phyloP scores from a whole-genome alignment of 148 eudicot genomes.

The Cornus florida region DNA sequence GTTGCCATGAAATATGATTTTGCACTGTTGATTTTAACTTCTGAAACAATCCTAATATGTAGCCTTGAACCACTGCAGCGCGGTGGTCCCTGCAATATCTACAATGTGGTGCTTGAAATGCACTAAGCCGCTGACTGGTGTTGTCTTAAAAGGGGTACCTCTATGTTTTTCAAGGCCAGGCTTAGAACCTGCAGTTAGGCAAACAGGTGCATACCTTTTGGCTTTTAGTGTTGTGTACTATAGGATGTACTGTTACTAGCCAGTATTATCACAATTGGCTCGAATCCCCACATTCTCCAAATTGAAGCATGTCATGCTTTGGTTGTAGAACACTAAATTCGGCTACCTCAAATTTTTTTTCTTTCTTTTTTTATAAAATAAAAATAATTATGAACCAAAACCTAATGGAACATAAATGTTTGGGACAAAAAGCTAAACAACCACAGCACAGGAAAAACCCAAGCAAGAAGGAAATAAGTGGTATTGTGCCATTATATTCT shows the following conservation, averaged over 20 bases:
- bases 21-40: background rate
- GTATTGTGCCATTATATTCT: no score
- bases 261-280: background rate
- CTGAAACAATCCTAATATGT: background rate
- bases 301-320: background rate
- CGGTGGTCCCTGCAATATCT: conserved; percentile 2
- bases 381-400: background rate
- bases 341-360: background rate
- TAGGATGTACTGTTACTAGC: background rate
- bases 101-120: background rate
- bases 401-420: no score
- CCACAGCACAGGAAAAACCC: background rate
- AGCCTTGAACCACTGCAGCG: conserved; percentile 1
- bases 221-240: conserved; percentile 4
- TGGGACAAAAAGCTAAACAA: background rate
- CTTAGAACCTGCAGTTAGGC: background rate
- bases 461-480: no score
- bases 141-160: background rate
- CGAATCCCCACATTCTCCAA: background rate
- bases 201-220: conserved; percentile 8
- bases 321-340: background rate
- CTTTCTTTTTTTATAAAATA: background rate
- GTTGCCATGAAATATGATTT: background rate
- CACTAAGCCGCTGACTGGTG: background rate
- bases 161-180: background rate